Percentiles rank a stretch among this genome's conserved stretches.
phyloP scores from a whole-genome alignment of 495 filamentous ascomycete genomes.

The Stereocaulon alpinum region DNA sequence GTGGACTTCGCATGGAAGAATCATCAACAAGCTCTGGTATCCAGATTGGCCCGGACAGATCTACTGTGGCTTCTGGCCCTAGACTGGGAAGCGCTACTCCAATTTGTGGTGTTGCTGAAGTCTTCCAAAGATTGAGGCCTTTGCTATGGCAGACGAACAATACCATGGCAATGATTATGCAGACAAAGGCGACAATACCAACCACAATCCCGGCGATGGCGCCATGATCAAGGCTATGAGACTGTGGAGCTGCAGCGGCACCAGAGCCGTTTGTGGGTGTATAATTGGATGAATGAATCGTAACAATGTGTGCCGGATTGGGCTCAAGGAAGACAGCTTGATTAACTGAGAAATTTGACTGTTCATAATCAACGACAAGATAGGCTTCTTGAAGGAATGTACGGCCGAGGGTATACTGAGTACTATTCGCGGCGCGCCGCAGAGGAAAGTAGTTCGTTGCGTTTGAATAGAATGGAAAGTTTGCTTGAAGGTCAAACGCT shows the following conservation, averaged over 20 bases:
- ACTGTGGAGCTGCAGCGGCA: background rate
- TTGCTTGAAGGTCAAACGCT: constrained; percentile 51
- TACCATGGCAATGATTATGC: no score
- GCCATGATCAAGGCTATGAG: background rate
- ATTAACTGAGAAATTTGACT: constrained; percentile 43
- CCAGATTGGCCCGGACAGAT: no score
- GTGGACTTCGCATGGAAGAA: no score
- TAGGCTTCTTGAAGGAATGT: constrained; percentile 63
- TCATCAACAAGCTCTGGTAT: no score
- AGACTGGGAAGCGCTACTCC: no score
- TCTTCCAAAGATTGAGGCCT: no score
- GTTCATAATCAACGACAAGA: constrained; percentile 56
- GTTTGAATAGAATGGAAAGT: constrained; percentile 40
- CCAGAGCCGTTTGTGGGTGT: background rate
- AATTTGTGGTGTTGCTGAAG: no score
- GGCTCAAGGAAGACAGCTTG: constrained; percentile 38
- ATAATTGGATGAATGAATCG: background rate
- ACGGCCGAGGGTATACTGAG: constrained; percentile 56
- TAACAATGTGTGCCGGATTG: background rate
- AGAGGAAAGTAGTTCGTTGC: constrained; percentile 53
- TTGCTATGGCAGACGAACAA: no score
- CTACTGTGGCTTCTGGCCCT: no score
- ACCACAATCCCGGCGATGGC: background rate
- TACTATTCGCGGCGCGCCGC: constrained; percentile 38
- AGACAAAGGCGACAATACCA: background rate